These are phyloP conservation scores for Amanita inopinata DNA, from an alignment of 768 basidiomycete species.

Conservation along the genomic window DNA sequence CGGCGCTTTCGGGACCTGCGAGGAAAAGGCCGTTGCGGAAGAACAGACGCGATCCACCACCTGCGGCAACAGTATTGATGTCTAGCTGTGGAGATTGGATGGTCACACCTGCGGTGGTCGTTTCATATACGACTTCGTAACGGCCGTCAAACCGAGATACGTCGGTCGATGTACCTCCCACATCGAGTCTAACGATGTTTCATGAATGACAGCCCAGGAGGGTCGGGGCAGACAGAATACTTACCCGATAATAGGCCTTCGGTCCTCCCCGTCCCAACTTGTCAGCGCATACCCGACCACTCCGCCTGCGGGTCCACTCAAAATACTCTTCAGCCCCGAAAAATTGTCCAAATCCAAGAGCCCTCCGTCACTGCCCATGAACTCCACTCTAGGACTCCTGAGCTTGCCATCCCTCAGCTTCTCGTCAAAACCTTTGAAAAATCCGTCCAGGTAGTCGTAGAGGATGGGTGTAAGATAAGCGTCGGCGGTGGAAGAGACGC, in stretches of 20 bases:
- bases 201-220: not conserved
- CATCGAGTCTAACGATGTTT: slow-evolving; percentile 52
- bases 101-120: slow-evolving; percentile 88
- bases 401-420: slow-evolving; percentile 53
- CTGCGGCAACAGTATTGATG: slow-evolving; percentile 94
- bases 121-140: slow-evolving; percentile 91
- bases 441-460: slow-evolving; percentile 76
- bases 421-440: slow-evolving; percentile 81
- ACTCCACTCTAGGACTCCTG: slow-evolving; percentile 71
- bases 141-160: slow-evolving; percentile 88
- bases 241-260: slow-evolving; percentile 76
- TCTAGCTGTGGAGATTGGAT: slow-evolving; percentile 91
- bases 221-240: no score
- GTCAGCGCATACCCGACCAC: slow-evolving; percentile 93
- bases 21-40: slow-evolving; percentile 88
- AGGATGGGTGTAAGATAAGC: slow-evolving; percentile 93
- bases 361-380: slow-evolving; percentile 94
- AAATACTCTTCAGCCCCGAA: slow-evolving; percentile 86
- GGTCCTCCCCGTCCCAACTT: slow-evolving; percentile 72
- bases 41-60: slow-evolving; percentile 83
- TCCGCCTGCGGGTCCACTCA: slow-evolving; percentile 91
- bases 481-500: slow-evolving; percentile 87
- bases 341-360: slow-evolving; percentile 75
- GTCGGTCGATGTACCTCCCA: slow-evolving; percentile 95
- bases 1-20: slow-evolving; percentile 89